Base-by-base conservation (phyloP, 495 filamentous ascomycete species). In the Geoglossum glabrum region DNA sequence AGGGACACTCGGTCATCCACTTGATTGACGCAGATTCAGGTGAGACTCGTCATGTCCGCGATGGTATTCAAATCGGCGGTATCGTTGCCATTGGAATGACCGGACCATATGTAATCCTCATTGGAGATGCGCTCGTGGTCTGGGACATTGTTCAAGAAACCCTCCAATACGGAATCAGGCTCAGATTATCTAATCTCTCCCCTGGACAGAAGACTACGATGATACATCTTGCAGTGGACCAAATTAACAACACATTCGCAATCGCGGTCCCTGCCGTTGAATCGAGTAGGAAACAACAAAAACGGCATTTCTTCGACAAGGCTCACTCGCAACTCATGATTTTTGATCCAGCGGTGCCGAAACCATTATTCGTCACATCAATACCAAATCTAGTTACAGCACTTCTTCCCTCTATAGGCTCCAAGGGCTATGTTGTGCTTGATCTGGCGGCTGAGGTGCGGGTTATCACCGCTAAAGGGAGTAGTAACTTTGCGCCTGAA, bases 91-190 rank as follows among this genome's bases (percentile, higher is more conserved):
- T 90, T 25, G 76, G 70, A 11, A 74, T 86, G 28, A 59, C 84
- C 1, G 74, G 76, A 0, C 78, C 76, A 23, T 78, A 76, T 57
- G 64, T 90, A 7, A 72, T 89, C 57, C 69, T 79, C 25, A 67
- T 87, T 7, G 79, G 81, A 4, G 71, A 82, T 19, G 73, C 79
- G 45, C 70, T 87, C 4, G 67, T 70, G 11, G 80, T 86, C 46
- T 87, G 81, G 65, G 80, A 88, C 62, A 65, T 86, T 1, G 81
- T 87, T 40, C 68, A 73, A 25, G 77, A 81, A 56, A 72, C 75
- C 46, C 66, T 79, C 8, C 67, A 71, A 21, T 82, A 75, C 59
- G 76, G 75, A 54, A 61, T 72, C 45, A 68, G 19, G 54, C 50
- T 84, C 8, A 59, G 49, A 60, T 65, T 21, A 66, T 23, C 58